phyloP scores from a whole-genome alignment of 2,329 filamentous ascomycete genomes.

The Fusarium longipes region DNA sequence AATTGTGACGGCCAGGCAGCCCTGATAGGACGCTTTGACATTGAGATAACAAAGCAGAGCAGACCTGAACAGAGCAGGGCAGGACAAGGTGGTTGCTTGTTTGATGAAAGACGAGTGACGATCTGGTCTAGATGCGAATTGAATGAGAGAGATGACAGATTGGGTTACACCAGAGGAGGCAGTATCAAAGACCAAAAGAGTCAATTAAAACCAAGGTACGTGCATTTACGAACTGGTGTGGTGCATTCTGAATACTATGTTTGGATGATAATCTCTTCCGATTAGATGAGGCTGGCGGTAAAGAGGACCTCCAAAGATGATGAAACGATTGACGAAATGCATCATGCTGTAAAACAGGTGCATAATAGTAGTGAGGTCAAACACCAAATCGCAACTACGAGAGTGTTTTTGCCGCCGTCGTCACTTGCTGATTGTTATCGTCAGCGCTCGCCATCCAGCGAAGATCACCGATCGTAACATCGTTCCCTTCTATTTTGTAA shows the following conservation, averaged over 20 bases:
- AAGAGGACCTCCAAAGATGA: constrained; percentile 23
- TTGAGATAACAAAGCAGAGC: constrained; percentile 4
- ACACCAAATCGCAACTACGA: not conserved
- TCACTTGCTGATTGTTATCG: constrained; percentile 28
- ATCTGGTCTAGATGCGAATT: constrained; percentile 42
- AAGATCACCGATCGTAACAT: constrained; percentile 22
- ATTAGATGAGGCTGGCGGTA: constrained; percentile 31
- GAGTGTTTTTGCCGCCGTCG: constrained; percentile 33
- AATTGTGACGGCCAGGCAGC: constrained; percentile 13
- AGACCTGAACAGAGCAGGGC: not conserved
- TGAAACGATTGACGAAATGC: constrained; percentile 19
- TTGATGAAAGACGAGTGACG: constrained; percentile 22
- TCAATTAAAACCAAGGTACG: constrained; percentile 4
- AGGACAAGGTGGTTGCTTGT: constrained; percentile 27
- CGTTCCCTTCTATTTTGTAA: constrained; percentile 1
- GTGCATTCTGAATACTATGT: constrained; percentile 11
- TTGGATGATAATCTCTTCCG: too few relatives aligned
- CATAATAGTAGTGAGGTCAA: too few relatives aligned
- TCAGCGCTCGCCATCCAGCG: constrained; percentile 12
- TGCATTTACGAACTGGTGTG: constrained; percentile 25
- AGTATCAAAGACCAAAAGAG: constrained; percentile 16
- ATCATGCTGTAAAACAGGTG: not conserved
- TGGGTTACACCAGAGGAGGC: constrained; percentile 24
- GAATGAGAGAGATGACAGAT: constrained; percentile 14
- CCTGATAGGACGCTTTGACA: constrained; percentile 35